Evolutionary conservation across 352 stramenopile species (phyloP).

Genomic region (Globisporangium cylindrosporum): DNA sequence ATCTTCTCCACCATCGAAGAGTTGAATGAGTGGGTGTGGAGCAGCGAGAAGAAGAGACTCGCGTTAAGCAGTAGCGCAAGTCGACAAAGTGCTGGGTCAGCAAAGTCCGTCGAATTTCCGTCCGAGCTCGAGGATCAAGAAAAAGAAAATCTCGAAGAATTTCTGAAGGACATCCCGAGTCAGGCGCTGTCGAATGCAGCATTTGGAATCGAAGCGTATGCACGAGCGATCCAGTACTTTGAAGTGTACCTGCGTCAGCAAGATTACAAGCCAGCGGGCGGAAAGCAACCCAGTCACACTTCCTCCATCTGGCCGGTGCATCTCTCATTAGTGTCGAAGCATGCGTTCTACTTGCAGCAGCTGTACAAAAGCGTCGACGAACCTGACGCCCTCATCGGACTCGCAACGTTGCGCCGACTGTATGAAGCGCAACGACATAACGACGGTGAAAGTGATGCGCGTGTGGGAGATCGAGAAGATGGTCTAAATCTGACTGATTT

Average conservation of each 20-base stretch:
- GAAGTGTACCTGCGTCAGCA: constrained; percentile 67
- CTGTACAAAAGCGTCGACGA: constrained; percentile 80
- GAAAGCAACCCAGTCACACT: constrained; percentile 3
- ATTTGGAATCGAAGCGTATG: constrained; percentile 68
- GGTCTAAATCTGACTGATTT: constrained; percentile 57
- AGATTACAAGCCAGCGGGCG: constrained; percentile 14
- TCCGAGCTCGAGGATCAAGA: constrained; percentile 72
- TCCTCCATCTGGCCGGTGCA: constrained; percentile 30
- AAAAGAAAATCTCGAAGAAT: constrained; percentile 76
- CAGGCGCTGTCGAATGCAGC: constrained; percentile 64
- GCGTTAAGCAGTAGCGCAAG: constrained; percentile 54
- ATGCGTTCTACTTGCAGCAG: constrained; percentile 69
- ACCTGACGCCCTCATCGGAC: constrained; percentile 54
- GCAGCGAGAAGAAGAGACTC: constrained; percentile 74
- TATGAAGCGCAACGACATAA: constrained; percentile 41
- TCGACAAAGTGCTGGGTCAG: constrained; percentile 29
- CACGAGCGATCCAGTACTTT: constrained; percentile 74
- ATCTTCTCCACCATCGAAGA: constrained; percentile 87
- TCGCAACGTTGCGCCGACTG: constrained; percentile 54
- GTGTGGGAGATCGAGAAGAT: constrained; percentile 28
- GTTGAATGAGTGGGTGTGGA: constrained; percentile 88
- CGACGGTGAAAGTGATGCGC: constrained; percentile 22
- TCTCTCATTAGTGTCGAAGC: constrained; percentile 51
- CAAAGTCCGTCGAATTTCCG: constrained; percentile 31
- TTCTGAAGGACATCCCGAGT: constrained; percentile 70